Conservation (phyloP, 2,329 filamentous ascomycete genomes). For the Pyricularia grisea region DNA sequence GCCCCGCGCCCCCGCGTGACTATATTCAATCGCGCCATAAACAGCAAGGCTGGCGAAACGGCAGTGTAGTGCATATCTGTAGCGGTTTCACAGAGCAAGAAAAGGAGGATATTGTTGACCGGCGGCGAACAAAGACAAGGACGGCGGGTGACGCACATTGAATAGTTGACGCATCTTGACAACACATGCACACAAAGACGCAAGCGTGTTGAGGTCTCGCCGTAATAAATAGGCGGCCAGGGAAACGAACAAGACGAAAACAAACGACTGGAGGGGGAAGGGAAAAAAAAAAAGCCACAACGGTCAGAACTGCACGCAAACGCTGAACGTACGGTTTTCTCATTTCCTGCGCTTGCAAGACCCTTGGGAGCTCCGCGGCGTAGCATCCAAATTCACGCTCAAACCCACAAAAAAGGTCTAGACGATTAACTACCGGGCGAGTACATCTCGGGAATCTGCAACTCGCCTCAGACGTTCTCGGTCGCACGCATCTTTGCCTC, state of each 20-base stretch:
- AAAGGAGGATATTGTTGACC: not conserved
- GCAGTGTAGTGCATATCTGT: not conserved
- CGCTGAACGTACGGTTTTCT: not conserved
- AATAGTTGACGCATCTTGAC: not conserved
- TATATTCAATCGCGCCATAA: not conserved
- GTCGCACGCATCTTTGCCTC: conserved; percentile 6
- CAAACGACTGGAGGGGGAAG: not conserved
- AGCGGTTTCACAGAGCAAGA: not conserved
- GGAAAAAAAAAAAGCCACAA: not conserved
- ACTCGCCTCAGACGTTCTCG: not conserved
- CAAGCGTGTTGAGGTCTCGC: not conserved
- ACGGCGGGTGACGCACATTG: not conserved
- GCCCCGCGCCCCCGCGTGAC: not conserved
- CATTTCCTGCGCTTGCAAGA: not conserved
- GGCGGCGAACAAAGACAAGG: not conserved
- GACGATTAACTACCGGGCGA: not conserved
- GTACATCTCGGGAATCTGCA: not conserved
- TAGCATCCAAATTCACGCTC: not conserved
- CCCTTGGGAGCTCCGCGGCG: not conserved
- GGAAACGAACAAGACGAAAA: not conserved
- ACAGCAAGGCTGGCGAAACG: not conserved
- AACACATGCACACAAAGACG: not conserved
- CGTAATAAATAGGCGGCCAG: not conserved
- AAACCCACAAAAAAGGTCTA: not conserved
- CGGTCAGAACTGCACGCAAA: not conserved